Evolutionary conservation across 2,329 filamentous ascomycete species (phyloP).

Genomic region (Periconia sp.): DNA sequence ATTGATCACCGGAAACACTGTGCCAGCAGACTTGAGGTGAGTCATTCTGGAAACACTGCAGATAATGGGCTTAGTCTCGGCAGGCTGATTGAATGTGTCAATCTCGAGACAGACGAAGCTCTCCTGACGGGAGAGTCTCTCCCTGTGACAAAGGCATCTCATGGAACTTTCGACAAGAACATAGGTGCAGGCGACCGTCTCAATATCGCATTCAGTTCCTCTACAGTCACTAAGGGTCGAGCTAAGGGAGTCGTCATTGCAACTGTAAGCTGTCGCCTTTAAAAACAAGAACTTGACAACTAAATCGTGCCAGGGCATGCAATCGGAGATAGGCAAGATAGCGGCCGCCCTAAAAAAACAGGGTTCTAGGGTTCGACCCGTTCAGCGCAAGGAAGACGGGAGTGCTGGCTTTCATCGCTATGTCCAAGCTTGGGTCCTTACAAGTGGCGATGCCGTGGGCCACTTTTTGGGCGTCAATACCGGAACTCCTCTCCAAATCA

Average conservation of each 20-base stretch:
- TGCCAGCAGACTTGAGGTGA: conserved; percentile 69
- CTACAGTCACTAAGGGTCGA: conserved; percentile 71
- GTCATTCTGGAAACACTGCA: conserved; percentile 1
- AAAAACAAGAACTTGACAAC: not conserved
- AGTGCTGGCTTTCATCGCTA: conserved; percentile 39
- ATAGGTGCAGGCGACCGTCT: conserved; percentile 70
- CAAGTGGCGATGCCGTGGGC: conserved; percentile 47
- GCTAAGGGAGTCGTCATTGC: conserved; percentile 70
- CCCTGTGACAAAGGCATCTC: conserved; percentile 67
- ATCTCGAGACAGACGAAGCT: conserved; percentile 76
- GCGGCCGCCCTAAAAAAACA: conserved; percentile 68
- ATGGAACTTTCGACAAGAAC: conserved; percentile 57
- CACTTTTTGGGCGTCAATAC: conserved; percentile 48
- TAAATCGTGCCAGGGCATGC: conserved; percentile 58
- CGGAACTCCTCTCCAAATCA: conserved; percentile 46
- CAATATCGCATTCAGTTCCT: conserved; percentile 74
- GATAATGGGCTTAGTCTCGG: not conserved
- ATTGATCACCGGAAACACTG: conserved; percentile 67
- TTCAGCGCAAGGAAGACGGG: conserved; percentile 48
- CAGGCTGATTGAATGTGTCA: conserved; percentile 66
- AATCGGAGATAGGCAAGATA: conserved; percentile 75
- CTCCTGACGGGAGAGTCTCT: conserved; percentile 74
- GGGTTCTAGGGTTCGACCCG: conserved; percentile 37
- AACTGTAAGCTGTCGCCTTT: conserved; percentile 45
- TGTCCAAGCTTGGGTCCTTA: conserved; percentile 58